Evolutionary conservation across 768 basidiomycete species (phyloP).

Genomic region (Termitomyces heimii): DNA sequence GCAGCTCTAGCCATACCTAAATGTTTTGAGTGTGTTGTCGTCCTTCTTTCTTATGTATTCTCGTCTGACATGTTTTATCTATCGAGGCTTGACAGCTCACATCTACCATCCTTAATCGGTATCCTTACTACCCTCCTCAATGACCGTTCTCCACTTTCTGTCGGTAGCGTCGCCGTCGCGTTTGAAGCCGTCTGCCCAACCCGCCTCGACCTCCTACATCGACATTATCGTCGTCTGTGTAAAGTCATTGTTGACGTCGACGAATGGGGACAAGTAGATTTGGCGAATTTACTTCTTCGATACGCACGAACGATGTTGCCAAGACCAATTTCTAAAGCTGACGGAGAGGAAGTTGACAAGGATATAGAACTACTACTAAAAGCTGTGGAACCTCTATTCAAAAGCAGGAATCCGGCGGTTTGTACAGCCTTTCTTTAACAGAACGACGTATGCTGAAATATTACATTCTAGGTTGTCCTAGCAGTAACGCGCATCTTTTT

Average conservation of each 20-base stretch:
- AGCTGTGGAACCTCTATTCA: conserved; percentile 71
- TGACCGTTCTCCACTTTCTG: conserved; percentile 80
- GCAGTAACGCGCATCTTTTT: conserved; percentile 71
- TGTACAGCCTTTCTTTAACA: conserved; percentile 17
- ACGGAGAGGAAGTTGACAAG: conserved; percentile 57
- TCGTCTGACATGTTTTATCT: background rate
- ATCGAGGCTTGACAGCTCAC: conserved; percentile 64
- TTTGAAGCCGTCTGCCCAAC: conserved; percentile 87
- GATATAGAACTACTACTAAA: conserved; percentile 74
- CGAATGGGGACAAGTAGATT: conserved; percentile 91
- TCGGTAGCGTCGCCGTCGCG: conserved; percentile 82
- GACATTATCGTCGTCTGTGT: conserved; percentile 83
- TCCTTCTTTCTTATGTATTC: background rate
- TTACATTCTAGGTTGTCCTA: conserved; percentile 61
- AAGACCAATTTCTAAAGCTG: conserved; percentile 39
- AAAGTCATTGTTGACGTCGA: conserved; percentile 84
- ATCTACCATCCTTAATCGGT: conserved; percentile 65
- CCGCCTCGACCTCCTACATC: conserved; percentile 81
- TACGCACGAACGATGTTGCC: conserved; percentile 85
- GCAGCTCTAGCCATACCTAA: conserved; percentile 89
- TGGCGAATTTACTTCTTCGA: conserved; percentile 70
- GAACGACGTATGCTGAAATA: background rate
- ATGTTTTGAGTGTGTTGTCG: conserved; percentile 52
- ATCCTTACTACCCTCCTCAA: conserved; percentile 58
- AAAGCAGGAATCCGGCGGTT: conserved; percentile 85